phyloP scores from a whole-genome alignment of 257 asterid genomes.

The Solanum raphanifolium region DNA sequence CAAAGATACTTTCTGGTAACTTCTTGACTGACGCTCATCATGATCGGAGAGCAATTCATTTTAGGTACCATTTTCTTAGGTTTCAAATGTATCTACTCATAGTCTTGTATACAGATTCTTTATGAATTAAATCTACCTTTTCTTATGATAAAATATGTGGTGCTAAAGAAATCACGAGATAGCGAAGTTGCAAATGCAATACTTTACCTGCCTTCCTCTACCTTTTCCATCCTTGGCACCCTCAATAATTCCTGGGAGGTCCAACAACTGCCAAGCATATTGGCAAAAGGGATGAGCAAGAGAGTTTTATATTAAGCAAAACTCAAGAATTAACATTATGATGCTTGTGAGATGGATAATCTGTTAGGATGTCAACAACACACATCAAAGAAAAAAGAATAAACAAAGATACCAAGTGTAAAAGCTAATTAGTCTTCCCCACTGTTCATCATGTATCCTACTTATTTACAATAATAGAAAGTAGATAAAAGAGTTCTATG shows the following conservation, averaged over 20 bases:
- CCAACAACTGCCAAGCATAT: conserved; percentile 57
- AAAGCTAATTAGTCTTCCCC: not conserved
- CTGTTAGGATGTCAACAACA: not conserved
- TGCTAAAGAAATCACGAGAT: not conserved
- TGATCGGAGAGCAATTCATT: not conserved
- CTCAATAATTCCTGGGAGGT: conserved; percentile 98
- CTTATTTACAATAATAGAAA: not conserved
- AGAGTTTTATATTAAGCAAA: not conserved
- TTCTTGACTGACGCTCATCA: not conserved
- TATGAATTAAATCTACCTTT: not conserved
- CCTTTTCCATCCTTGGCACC: conserved; percentile 99
- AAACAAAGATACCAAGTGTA: not conserved
- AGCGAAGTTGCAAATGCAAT: not conserved
- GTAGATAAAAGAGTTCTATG: not conserved
- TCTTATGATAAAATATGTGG: not conserved
- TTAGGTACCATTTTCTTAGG: not conserved
- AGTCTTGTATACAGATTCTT: not conserved
- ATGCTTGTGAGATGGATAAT: not conserved
- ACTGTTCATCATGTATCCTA: not conserved
- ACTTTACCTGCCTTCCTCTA: conserved; percentile 95
- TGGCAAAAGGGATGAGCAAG: not conserved
- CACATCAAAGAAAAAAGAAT: not conserved
- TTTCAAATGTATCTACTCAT: not conserved
- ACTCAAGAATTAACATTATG: not conserved
- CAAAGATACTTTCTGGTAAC: not conserved